phyloP scores from a whole-genome alignment of 2,329 filamentous ascomycete genomes.

The Epicoccum nigrum region DNA sequence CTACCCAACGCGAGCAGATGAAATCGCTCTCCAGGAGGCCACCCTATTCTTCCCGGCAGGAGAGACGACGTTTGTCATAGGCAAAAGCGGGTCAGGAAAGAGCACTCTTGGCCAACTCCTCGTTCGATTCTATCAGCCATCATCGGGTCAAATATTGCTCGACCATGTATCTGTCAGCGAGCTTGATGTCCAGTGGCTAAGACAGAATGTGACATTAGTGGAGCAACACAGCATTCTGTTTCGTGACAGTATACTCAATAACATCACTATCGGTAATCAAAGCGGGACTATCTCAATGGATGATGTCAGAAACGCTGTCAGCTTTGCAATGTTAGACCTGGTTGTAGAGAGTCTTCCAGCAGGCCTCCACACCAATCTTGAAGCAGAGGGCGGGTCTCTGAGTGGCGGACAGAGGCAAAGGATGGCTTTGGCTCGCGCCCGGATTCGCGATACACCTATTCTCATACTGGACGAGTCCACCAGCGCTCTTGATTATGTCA shows the following conservation, averaged over 20 bases:
- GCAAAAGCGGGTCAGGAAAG: slow-evolving; percentile 88
- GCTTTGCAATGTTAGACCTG: slow-evolving; percentile 71
- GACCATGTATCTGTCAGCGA: slow-evolving; percentile 68
- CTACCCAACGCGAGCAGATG: slow-evolving; percentile 73
- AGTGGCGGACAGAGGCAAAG: slow-evolving; percentile 88
- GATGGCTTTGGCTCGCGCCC: slow-evolving; percentile 78
- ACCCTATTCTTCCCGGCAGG: slow-evolving; percentile 75
- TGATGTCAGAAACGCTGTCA: slow-evolving; percentile 67
- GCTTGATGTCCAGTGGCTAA: slow-evolving; percentile 73
- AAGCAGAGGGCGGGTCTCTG: slow-evolving; percentile 70
- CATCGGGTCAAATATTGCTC: slow-evolving; percentile 69
- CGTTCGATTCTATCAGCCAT: slow-evolving; percentile 74
- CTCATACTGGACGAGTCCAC: slow-evolving; percentile 89
- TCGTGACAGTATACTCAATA: slow-evolving; percentile 77
- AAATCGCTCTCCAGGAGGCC: slow-evolving; percentile 64
- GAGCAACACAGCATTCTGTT: slow-evolving; percentile 85
- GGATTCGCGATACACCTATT: slow-evolving; percentile 76
- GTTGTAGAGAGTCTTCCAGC: slow-evolving; percentile 70
- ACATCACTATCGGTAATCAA: slow-evolving; percentile 75
- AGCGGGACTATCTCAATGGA: slow-evolving; percentile 57
- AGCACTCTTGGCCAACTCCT: slow-evolving; percentile 85
- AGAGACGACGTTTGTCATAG: slow-evolving; percentile 79
- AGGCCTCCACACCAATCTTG: slow-evolving; percentile 75
- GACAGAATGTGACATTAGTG: slow-evolving; percentile 77
- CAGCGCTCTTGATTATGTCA: slow-evolving; percentile 80